These are phyloP conservation scores for Cryptosporidium ubiquitum DNA, from an alignment of 169 alveolate genomes.

Conservation along the genomic window DNA sequence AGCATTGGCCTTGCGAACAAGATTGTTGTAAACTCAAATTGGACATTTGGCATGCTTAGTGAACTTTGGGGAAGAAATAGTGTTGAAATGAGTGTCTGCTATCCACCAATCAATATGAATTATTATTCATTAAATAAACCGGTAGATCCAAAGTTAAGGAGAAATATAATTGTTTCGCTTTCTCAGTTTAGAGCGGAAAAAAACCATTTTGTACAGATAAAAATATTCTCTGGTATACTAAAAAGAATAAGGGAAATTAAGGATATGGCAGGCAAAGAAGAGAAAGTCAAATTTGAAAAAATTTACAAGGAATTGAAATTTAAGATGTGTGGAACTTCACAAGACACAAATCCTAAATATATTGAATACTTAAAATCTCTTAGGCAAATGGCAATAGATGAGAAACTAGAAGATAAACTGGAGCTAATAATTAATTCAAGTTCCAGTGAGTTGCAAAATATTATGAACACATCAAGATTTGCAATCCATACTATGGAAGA, in stretches of 20 bases:
- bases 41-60: constrained; percentile 86
- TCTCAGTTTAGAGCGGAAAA: constrained; percentile 92
- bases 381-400: constrained; percentile 53
- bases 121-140: constrained; percentile 71
- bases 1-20: constrained; percentile 21
- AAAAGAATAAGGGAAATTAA: constrained; percentile 68
- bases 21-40: constrained; percentile 82
- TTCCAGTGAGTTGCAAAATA: constrained; percentile 69
- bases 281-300: constrained; percentile 78
- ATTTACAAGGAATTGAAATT: constrained; percentile 70
- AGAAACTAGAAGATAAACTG: constrained; percentile 76
- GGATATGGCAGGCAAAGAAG: constrained; percentile 82
- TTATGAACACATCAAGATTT: constrained; percentile 81
- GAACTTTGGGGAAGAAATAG: constrained; percentile 79
- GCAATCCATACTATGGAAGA: constrained; percentile 92
- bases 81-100: constrained; percentile 72
- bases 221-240: constrained; percentile 78
- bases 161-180: constrained; percentile 82
- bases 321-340: constrained; percentile 66
- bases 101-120: constrained; percentile 88
- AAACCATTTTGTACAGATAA: constrained; percentile 83
- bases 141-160: constrained; percentile 49
- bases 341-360: constrained; percentile 55
- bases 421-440: constrained; percentile 78
- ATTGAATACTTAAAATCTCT: constrained; percentile 64